A percentile compares a stretch with the other conserved stretches of the same genome.
Conservation (phyloP, 805 yeast genomes). For the Metschnikowia peoriensis region DNA sequence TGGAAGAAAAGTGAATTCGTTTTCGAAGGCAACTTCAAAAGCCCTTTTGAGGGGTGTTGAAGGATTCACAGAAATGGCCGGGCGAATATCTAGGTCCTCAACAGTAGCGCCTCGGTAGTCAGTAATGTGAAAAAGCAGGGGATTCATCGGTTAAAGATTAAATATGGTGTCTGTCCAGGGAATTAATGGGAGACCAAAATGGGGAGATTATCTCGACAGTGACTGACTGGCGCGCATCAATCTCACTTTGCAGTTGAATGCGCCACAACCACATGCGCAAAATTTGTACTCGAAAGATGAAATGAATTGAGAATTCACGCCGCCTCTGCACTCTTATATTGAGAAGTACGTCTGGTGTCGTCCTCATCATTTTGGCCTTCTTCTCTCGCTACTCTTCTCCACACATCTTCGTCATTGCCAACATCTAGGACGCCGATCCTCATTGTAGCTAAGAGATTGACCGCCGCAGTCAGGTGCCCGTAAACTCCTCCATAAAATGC, state of each 20-base stretch:
- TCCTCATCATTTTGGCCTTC: constrained; percentile 43
- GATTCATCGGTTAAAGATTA: constrained; percentile 1
- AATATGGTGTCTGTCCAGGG: not conserved
- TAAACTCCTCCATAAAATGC: constrained; percentile 96
- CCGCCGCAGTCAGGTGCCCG: constrained; percentile 90
- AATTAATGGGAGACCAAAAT: not conserved
- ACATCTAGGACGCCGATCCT: constrained; percentile 83
- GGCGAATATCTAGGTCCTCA: constrained; percentile 58
- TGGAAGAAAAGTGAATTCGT: constrained; percentile 53
- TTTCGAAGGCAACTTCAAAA: constrained; percentile 53
- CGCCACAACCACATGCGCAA: not conserved
- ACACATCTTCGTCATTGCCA: constrained; percentile 76
- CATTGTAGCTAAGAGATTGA: constrained; percentile 88
- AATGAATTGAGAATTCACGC: constrained; percentile 3
- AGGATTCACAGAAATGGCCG: constrained; percentile 54
- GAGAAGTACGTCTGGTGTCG: constrained; percentile 11
- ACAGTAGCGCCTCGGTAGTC: constrained; percentile 53
- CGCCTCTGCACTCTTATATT: constrained; percentile 17
- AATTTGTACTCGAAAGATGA: not conserved
- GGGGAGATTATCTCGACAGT: not conserved
- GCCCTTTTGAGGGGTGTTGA: constrained; percentile 48
- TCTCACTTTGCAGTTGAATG: not conserved
- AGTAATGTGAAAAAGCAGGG: constrained; percentile 26
- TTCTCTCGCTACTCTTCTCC: constrained; percentile 73
- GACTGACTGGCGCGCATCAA: not conserved